Base-by-base conservation (phyloP, 148 eudicot species). In the Rhododendron vialii region DNA sequence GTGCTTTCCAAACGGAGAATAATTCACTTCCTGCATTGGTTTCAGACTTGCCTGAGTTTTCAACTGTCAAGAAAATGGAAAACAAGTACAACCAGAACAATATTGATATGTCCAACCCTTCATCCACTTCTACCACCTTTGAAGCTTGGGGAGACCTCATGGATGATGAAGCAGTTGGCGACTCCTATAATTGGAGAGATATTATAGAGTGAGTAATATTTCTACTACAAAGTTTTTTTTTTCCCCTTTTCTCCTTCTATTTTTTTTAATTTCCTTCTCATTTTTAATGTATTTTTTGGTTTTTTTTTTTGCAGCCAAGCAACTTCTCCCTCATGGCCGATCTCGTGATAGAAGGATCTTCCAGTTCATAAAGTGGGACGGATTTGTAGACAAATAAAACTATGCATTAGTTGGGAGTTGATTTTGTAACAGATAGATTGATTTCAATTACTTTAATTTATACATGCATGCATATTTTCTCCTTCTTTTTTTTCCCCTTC, bases 161-260 rank as follows among this genome's bases (percentile, higher is more conserved):
- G 80, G 89, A 86, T 73, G 90, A 91, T 82, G 93, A 84, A 67
- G 91, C 90, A 38, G 86, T 33, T 30, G 38, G 85, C 67, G 90
- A 91, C 55, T 83, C 88, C 12, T 92, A 92, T 26, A 67, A 67
- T 82, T 92, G 92, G 94, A 91, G 82, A 87, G 92, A 91, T 43
- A 84, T 91, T 83, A 88, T 92, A 3, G 89, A 91, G 94, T 92
- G 86, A 88, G 92, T 59, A 67, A 38, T 75, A 35, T 36, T 18
- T 75, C n/a, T 36, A 7, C 5, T 35, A 38, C 47, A 38, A 17
- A 35, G 14, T 26, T 30, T 35, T 61, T 65, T 15, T 53, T 2
- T 53, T 7, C 22, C 26, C 8, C 3, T 18, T 14, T 35, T 45
- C 20, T 80, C 26, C n/a, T 36, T 50, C 1, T 3, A 2, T 36